phyloP scores from a whole-genome alignment of 208 protist genomes.

The Crithidia sp. region DNA sequence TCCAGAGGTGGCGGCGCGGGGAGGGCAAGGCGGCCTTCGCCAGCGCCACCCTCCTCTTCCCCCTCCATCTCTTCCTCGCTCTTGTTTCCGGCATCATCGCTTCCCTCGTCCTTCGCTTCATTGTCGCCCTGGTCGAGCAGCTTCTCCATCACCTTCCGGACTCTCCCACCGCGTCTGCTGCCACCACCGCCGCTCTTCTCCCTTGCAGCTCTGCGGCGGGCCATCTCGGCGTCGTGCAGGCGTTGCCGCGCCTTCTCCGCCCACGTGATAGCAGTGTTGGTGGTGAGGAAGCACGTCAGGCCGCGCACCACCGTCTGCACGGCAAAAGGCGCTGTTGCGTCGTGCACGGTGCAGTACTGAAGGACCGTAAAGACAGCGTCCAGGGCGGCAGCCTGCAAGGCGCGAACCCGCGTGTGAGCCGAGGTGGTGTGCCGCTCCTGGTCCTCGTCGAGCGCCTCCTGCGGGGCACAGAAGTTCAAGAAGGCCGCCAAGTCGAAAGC shows the following conservation, averaged over 20 bases:
- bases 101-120: not conserved
- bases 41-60: conserved; percentile 18
- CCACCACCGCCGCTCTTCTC: not conserved
- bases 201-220: conserved; percentile 11
- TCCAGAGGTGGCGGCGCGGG: conserved; percentile 25
- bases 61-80: conserved; percentile 11
- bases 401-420: conserved; percentile 57
- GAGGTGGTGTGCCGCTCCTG: conserved; percentile 77
- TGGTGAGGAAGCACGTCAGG: conserved; percentile 78
- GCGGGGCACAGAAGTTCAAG: conserved; percentile 67
- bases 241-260: conserved; percentile 30
- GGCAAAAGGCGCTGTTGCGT: conserved; percentile 40
- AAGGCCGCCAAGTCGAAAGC: conserved; percentile 58
- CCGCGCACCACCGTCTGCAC: conserved; percentile 62
- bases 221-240: conserved; percentile 28
- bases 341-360: conserved; percentile 53
- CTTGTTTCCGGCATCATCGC: conserved; percentile 16
- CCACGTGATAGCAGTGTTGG: conserved; percentile 52
- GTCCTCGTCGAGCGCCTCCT: conserved; percentile 64
- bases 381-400: conserved; percentile 64
- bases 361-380: conserved; percentile 63
- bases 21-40: conserved; percentile 13
- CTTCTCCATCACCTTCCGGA: conserved; percentile 10
- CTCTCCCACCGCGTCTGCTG: not conserved
- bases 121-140: not conserved